phyloP scores from a whole-genome alignment of 139 green algal species.

The Chloropicon primus region DNA sequence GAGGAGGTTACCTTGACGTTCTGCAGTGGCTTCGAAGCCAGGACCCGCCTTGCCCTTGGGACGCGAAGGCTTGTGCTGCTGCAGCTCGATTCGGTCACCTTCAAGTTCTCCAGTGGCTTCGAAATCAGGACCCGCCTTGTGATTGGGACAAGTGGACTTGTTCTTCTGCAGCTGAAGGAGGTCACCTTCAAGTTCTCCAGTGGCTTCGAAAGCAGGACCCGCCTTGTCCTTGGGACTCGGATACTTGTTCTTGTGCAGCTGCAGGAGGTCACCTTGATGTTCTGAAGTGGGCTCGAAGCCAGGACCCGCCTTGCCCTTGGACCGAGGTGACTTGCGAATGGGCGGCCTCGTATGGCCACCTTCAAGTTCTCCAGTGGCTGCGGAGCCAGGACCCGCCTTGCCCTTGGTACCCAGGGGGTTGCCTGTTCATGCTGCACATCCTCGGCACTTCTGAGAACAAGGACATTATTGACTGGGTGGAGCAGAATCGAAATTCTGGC shows the following conservation, averaged over 20 bases:
- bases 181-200: neutral
- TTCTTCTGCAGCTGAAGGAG: neutral
- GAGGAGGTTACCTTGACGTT: too few relatives aligned
- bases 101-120: too few relatives aligned
- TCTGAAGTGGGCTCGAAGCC: neutral
- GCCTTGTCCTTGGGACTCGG: neutral
- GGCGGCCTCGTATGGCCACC: neutral
- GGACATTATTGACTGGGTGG: too few relatives aligned
- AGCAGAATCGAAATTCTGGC: too few relatives aligned
- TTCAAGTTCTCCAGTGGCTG: neutral
- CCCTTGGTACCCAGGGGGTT: neutral
- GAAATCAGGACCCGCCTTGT: too few relatives aligned
- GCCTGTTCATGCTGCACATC: neutral
- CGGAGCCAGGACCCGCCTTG: neutral
- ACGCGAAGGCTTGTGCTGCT: too few relatives aligned
- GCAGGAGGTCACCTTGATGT: neutral
- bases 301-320: neutral
- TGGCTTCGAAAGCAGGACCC: neutral
- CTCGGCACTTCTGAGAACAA: too few relatives aligned
- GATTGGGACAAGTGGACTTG: neutral
- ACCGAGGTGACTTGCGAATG: neutral
- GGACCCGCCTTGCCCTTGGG: too few relatives aligned
- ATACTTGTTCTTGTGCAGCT: neutral
- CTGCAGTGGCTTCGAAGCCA: too few relatives aligned
- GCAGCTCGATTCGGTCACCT: too few relatives aligned